Evolutionary conservation across 148 eudicot species (phyloP), one percentile per base, ranked within the genome.

Genomic region (Silene conica): DNA sequence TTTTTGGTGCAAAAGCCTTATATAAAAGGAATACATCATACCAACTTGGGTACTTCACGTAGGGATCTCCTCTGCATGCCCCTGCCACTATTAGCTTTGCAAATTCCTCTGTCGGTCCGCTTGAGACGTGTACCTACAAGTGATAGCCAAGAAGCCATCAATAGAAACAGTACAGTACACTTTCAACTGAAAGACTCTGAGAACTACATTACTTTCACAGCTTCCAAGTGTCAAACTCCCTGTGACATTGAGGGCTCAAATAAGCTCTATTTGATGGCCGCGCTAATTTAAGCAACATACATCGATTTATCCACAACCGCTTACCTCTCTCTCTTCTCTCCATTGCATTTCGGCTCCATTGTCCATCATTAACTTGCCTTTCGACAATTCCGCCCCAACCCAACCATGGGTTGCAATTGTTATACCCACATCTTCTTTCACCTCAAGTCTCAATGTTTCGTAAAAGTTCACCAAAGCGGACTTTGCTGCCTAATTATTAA

Each of bases 371-470:
- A 85, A 80, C 23, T 83, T 91, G 15, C 98, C 92, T 20, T 86
- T 74, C 15, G 71, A 76, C 73, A 85, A 77, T 73, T 90, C 98
- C 2, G 93, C 83, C 26, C 96, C 94, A 56, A 89, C 82, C 98
- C 94, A 93, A 67, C 98, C 98, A 67, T 93, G 98, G 57, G 98
- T 93, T 28, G 97, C 98, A 23, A 93, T 82, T 25, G 98, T 93
- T 72, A 93, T 82, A 26, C 90, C 95, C 4, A 93, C 91, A 8
- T 91, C 92, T 26, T 88, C 90, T 73, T 79, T 87, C 75, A 93
- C 79, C 78, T 93, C 98, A 64, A 88, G 83, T 80, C 95, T 87
- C 77, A 93, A 80, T 23, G 97, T 89, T 83, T 93, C 98, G n/a
- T 91, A 93, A 56, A 93, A 93, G 85, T 93, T 93, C 23, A 89